A percentile compares a stretch with the other conserved stretches of the same genome.
Conservation (phyloP, 176 grass and related monocot species). For the Aechmea fasciata region DNA sequence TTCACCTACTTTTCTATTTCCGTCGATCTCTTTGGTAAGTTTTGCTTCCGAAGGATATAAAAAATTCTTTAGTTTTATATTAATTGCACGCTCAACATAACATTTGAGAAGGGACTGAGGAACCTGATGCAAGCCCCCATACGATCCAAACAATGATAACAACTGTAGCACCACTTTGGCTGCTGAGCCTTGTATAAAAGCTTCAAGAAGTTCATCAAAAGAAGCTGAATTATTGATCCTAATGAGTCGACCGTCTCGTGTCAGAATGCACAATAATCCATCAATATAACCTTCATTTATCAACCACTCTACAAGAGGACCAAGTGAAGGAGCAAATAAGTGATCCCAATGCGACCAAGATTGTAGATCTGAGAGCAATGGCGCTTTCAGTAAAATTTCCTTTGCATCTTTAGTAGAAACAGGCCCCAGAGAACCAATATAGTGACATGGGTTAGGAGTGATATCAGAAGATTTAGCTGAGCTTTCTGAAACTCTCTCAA, state of each 20-base stretch:
- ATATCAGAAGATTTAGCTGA: constrained; percentile 15
- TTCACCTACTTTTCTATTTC: constrained; percentile 30
- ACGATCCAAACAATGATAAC: constrained; percentile 74
- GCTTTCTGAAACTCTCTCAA: constrained; percentile 34
- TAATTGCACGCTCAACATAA: constrained; percentile 59
- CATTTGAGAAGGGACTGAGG: constrained; percentile 78
- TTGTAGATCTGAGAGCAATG: constrained; percentile 88
- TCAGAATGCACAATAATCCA: constrained; percentile 70
- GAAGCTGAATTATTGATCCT: constrained; percentile 60
- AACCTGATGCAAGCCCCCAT: constrained; percentile 50
- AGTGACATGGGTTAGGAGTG: constrained; percentile 31
- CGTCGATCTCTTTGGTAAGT: constrained; percentile 21
- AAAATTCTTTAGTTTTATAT: constrained; percentile 45
- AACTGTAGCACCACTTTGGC: constrained; percentile 55
- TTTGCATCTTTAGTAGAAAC: constrained; percentile 28
- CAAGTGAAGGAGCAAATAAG: constrained; percentile 68
- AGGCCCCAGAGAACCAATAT: no score
- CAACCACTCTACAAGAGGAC: constrained; percentile 70
- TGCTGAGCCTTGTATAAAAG: constrained; percentile 64
- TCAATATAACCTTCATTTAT: constrained; percentile 42
- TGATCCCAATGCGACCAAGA: constrained; percentile 87
- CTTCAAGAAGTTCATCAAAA: constrained; percentile 70
- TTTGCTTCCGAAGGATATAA: constrained; percentile 29
- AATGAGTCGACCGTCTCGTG: constrained; percentile 63
- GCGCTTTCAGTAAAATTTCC: constrained; percentile 61